Percentiles rank a stretch among this genome's conserved stretches.
Conservation (phyloP, 768 basidiomycete species). For the Boletus vermiculosoides region DNA sequence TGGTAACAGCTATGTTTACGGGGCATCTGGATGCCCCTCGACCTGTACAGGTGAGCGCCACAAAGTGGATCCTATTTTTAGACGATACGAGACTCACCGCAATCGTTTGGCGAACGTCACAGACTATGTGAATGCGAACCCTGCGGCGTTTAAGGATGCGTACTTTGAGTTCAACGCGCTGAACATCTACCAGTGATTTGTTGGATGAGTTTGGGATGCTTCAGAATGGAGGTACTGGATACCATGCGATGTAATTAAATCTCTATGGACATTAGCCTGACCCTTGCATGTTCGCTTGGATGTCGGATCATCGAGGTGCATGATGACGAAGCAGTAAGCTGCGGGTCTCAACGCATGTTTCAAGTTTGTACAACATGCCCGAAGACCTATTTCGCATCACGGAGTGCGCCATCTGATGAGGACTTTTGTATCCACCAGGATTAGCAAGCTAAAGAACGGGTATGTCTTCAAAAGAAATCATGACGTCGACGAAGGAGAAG, state of each 20-base stretch:
- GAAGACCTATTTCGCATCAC: background rate
- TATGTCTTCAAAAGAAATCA: background rate
- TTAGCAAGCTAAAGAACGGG: background rate
- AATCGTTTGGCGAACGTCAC: background rate
- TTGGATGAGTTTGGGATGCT: background rate
- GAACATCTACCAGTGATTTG: slow-evolving; percentile 2
- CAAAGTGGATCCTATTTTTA: background rate
- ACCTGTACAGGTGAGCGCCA: slow-evolving; percentile 23
- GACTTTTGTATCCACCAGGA: background rate
- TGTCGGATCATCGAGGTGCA: background rate
- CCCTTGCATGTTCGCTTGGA: too few species aligned
- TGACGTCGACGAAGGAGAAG: background rate
- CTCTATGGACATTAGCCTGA: background rate
- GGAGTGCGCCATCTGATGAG: background rate
- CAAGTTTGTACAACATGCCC: background rate
- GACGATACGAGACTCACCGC: background rate
- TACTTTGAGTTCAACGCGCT: slow-evolving; percentile 7
- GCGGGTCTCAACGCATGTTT: background rate
- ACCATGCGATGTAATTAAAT: background rate
- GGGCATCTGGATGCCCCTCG: slow-evolving; percentile 23
- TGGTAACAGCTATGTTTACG: slow-evolving; percentile 15
- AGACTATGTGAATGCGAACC: slow-evolving; percentile 5
- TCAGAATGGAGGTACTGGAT: background rate
- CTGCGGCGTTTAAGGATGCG: background rate
- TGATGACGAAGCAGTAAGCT: background rate